These are phyloP conservation scores for Ciborinia camelliae DNA, from an alignment of 2,329 filamentous ascomycete genomes.

Conservation along the genomic window DNA sequence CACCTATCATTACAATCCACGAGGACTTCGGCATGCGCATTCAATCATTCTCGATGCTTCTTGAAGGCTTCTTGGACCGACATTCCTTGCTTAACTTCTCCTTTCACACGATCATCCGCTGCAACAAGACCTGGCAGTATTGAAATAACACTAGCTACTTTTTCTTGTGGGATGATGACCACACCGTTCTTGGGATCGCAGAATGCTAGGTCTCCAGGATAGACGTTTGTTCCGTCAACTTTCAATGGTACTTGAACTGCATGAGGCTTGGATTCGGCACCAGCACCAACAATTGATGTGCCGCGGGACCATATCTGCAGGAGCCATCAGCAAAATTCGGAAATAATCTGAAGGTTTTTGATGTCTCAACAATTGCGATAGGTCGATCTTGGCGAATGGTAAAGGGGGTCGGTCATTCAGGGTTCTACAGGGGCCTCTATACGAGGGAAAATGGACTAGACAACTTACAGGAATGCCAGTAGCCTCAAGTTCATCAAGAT, in stretches of 20 bases:
- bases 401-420: background rate
- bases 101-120: constrained; percentile 60
- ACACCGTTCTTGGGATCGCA: constrained; percentile 67
- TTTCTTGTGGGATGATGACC: constrained; percentile 61
- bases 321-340: constrained; percentile 11
- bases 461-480: constrained; percentile 54
- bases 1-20: background rate
- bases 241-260: constrained; percentile 47
- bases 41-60: constrained; percentile 34
- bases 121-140: constrained; percentile 41
- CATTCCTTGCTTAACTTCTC: constrained; percentile 60
- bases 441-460: background rate
- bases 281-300: constrained; percentile 56
- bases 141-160: constrained; percentile 57
- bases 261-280: constrained; percentile 54
- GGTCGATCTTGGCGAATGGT: background rate
- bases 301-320: constrained; percentile 53
- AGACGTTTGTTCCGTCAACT: constrained; percentile 44
- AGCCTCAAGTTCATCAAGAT: constrained; percentile 57
- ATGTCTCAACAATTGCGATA: background rate
- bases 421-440: background rate
- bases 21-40: background rate
- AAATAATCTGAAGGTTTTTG: background rate
- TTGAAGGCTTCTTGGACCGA: constrained; percentile 65
- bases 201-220: constrained; percentile 64